Conservation (phyloP, 2,329 filamentous ascomycete species). For the Calonectria hawksworthii region DNA sequence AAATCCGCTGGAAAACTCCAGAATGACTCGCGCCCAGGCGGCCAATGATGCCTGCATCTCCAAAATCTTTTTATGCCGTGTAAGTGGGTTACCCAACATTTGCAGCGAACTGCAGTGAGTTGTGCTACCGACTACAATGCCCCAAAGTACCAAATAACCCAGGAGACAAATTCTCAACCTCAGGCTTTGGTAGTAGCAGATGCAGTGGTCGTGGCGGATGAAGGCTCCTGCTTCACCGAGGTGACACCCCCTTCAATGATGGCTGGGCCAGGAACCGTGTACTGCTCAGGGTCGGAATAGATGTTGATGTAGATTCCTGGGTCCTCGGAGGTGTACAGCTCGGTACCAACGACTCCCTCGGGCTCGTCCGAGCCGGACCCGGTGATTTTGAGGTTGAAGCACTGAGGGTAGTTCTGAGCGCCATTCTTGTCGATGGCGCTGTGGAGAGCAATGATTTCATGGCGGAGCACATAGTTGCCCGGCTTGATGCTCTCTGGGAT, state of each 20-base stretch:
- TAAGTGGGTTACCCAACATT: not conserved
- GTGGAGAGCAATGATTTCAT: constrained; percentile 69
- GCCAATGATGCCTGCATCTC: constrained; percentile 1
- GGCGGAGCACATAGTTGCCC: constrained; percentile 68
- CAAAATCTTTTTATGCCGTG: not conserved
- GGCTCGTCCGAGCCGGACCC: constrained; percentile 55
- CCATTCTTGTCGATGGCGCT: constrained; percentile 56
- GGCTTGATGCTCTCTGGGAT: constrained; percentile 62
- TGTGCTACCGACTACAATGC: no score
- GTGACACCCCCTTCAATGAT: constrained; percentile 44
- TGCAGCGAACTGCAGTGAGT: not conserved
- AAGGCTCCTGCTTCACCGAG: constrained; percentile 44
- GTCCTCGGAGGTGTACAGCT: constrained; percentile 53
- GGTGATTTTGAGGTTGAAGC: constrained; percentile 63
- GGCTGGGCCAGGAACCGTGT: constrained; percentile 51
- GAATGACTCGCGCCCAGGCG: not conserved
- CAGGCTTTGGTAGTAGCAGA: constrained; percentile 36
- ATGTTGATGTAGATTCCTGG: constrained; percentile 54
- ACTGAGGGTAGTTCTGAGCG: constrained; percentile 68
- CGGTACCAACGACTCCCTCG: constrained; percentile 50
- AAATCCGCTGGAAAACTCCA: not conserved
- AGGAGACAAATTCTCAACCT: not conserved
- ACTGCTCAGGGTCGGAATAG: constrained; percentile 46
- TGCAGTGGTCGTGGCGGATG: constrained; percentile 41
- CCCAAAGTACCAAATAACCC: not conserved